Base-by-base conservation (phyloP, 306 rosid genomes). In the Acmispon strigosus region DNA sequence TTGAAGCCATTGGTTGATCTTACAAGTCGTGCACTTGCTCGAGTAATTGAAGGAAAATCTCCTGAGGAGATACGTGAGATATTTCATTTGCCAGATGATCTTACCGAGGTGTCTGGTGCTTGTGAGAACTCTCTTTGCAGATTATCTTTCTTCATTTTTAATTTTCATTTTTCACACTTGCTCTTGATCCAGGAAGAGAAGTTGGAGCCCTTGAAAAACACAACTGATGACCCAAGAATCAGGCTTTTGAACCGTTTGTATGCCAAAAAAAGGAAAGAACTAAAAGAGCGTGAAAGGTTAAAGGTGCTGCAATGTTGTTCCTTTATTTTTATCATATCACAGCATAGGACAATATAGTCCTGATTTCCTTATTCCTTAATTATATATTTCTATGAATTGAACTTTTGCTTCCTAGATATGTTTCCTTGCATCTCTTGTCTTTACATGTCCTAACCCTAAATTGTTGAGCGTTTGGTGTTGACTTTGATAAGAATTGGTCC, bases 1-100 rank as follows among this genome's bases (percentile, higher is more conserved):
- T 77, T 90, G 76, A 93, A 91, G 86, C 96, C 97, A n/a, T 70
- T 93, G 83, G 96, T 93, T 76, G 98, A 93, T 84, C 92, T 93
- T 70, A 90, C 96, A 4, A 88, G 97, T 72, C 88, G 94, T 32
- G 91, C 97, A 66, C 94, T 93, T 78, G 98, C 98, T n/a, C 89
- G 96, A 74, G 84, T 90, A 78, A 93, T 93, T 76, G 98, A 93
- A 78, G 97, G 97, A 64, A 93, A 87, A 79, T 74, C 96, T 29
- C 96, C 98, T 1, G 97, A 90, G 82, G 98, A 90, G 87, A 89
- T 93, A 49, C 90, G 98, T 11, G 96, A 88, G 69, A 90, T 92
- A 72, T 88, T 93, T 84, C 92, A 90, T 81, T 80, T 93, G 79
- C 98, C 97, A 34, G 98, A 93, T 60, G 98, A 93, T 76, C 98